Evolutionary conservation across 345 rosid genomes (phyloP), one percentile per base, ranked within the genome.

Genomic region (Acer yangbiense): DNA sequence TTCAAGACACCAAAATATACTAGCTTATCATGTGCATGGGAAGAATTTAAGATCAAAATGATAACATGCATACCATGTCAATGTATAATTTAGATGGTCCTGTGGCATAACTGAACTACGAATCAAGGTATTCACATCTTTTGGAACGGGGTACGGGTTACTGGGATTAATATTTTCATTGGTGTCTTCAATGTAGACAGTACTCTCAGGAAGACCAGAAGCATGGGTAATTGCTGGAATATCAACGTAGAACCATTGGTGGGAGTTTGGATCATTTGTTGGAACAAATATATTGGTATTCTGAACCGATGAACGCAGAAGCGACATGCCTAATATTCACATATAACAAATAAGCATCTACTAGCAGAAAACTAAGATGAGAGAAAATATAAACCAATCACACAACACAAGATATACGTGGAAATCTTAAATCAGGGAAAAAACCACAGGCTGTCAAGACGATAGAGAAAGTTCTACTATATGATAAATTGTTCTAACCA

Each of bases 91-190:
- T n/a, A 94, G 91, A 87, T 96, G 99, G 83, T 94, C 97, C 64
- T 90, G 97, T 14, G 99, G 99, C 98, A 92, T 96, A 65, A 96
- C 98, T 78, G 98, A 94, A 86, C 93, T 96, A 70, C 83, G 91
- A 71, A 94, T 89, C 89, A 96, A 89, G 46, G 91, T 85, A 69
- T 88, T 91, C 57, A 88, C 83, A 82, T 92, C 99, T 81, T 96
- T 96, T 0, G 97, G 95, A 73, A 96, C 81, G 80, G 98, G 99
- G 76, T 94, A 96, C 3, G 94, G 99, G 75, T 87, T 83, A 72
- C 98, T 89, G 18, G 89, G 86, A 73, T 89, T 88, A 66, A 92
- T 81, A 66, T 88, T 84, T 82, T 92, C 94, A 83, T 88, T 90
- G 43, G 78, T 82, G 78, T 94, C 98, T 74, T 94, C 99, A 69